Evolutionary conservation across 371 early-diverging fungal genomes (phyloP).

Genomic region (Catenaria anguillulae): DNA sequence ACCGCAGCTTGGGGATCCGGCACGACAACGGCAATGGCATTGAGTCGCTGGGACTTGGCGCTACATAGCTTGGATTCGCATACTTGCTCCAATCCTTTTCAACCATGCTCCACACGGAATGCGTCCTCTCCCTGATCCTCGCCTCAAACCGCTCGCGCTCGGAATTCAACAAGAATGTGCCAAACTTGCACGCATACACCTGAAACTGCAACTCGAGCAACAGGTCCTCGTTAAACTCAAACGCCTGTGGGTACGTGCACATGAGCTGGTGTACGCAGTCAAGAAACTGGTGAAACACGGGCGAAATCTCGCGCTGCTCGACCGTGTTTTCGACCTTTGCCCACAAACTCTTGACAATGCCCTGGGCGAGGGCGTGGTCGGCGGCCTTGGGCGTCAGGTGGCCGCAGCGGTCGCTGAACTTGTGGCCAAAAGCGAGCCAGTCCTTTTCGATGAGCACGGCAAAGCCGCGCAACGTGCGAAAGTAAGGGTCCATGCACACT

Average conservation of each 20-base stretch:
- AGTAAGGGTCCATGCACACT: slow-evolving; percentile 85
- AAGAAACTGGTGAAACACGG: slow-evolving; percentile 88
- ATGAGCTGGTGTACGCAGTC: slow-evolving; percentile 87
- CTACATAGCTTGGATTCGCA: slow-evolving; percentile 15
- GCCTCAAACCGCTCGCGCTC: slow-evolving; percentile 48
- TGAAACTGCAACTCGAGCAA: slow-evolving; percentile 66
- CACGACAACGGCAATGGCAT: no score
- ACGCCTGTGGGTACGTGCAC: slow-evolving; percentile 68
- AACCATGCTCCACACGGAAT: slow-evolving; percentile 70
- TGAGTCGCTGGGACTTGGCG: no score
- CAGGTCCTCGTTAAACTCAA: slow-evolving; percentile 78
- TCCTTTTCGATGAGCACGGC: slow-evolving; percentile 84
- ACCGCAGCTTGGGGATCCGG: no score
- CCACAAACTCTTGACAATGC: neutral
- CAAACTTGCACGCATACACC: slow-evolving; percentile 79
- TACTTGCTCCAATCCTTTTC: slow-evolving; percentile 8
- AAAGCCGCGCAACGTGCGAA: slow-evolving; percentile 83
- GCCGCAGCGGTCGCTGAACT: slow-evolving; percentile 83
- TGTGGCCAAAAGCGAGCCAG: slow-evolving; percentile 91
- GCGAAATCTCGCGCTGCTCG: slow-evolving; percentile 64
- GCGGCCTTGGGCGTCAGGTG: slow-evolving; percentile 41
- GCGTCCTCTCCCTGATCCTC: slow-evolving; percentile 30
- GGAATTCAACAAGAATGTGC: slow-evolving; percentile 80
- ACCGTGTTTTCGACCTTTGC: slow-evolving; percentile 19
- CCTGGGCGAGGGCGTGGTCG: slow-evolving; percentile 10